Evolutionary conservation across 169 alveolate species (phyloP).

Genomic region (Plasmodium cynomolgi): DNA sequence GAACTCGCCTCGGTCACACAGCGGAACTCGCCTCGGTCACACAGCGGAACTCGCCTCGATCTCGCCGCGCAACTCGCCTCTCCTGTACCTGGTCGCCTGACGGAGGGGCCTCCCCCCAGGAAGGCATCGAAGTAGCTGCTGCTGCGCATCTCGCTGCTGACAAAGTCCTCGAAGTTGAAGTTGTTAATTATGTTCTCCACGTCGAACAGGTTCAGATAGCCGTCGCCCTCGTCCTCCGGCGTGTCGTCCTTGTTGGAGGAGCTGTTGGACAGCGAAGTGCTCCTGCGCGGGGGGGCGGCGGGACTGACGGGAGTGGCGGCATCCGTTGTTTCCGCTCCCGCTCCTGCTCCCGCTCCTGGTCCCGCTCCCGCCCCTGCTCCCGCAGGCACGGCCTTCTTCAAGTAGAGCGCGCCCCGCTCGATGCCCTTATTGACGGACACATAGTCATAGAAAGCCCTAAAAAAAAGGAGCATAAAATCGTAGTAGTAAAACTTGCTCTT

Average conservation of each 20-base stretch:
- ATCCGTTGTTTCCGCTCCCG: not conserved
- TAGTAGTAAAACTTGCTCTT: conserved; percentile 48
- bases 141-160: conserved; percentile 3
- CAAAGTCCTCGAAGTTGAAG: conserved; percentile 42
- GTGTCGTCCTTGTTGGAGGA: conserved; percentile 8
- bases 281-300: not conserved
- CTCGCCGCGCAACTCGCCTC: not conserved
- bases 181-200: conserved; percentile 52
- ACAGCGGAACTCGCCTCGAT: no score
- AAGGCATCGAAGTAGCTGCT: conserved; percentile 5
- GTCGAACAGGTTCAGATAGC: conserved; percentile 33
- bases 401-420: not conserved
- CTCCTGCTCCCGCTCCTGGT: not conserved
- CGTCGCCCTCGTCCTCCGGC: conserved; percentile 2
- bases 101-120: not conserved
- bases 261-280: not conserved
- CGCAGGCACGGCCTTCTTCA: not conserved
- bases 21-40: no score
- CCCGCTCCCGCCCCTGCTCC: not conserved
- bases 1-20: no score
- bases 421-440: conserved; percentile 15
- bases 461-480: conserved; percentile 63
- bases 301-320: not conserved
- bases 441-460: conserved; percentile 31
- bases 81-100: not conserved